These are phyloP conservation scores for Conoideocrella luteorostrata DNA, from an alignment of 2,329 filamentous ascomycete species.

Conservation along the genomic window DNA sequence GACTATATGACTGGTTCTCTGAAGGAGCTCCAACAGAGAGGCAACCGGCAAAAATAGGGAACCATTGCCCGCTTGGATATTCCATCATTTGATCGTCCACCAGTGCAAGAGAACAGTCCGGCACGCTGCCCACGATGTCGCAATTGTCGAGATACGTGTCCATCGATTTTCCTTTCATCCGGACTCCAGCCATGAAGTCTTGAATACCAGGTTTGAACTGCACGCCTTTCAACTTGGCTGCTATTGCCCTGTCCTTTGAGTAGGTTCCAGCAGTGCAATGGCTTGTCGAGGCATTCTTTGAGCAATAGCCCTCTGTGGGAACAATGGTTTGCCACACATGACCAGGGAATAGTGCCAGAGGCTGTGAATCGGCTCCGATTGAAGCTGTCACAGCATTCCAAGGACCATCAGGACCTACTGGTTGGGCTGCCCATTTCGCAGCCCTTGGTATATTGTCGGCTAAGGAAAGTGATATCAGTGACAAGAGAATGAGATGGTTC, in stretches of 20 bases:
- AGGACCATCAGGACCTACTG: too few species aligned
- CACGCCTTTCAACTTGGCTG: background rate
- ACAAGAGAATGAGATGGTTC: too few species aligned
- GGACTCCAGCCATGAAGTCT: background rate
- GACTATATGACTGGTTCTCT: conserved; percentile 19
- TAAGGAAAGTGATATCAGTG: too few species aligned
- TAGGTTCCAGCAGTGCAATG: background rate
- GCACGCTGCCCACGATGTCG: background rate
- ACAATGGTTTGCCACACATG: too few species aligned
- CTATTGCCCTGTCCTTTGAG: background rate
- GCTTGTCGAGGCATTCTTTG: background rate
- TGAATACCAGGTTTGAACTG: background rate
- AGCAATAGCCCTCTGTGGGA: background rate
- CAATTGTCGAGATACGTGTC: conserved; percentile 18
- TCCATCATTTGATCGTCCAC: conserved; percentile 18
- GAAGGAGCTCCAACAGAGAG: conserved; percentile 21
- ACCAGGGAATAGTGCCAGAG: too few species aligned
- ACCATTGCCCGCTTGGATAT: conserved; percentile 23
- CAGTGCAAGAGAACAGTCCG: conserved; percentile 14
- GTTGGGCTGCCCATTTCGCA: too few species aligned
- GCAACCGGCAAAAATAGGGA: conserved; percentile 25
- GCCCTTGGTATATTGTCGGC: too few species aligned
- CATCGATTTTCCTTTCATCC: conserved; percentile 16
- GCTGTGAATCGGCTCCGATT: too few species aligned
- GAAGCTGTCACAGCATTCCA: too few species aligned